Conservation (phyloP, 148 eudicot species). For the Silene conica region DNA sequence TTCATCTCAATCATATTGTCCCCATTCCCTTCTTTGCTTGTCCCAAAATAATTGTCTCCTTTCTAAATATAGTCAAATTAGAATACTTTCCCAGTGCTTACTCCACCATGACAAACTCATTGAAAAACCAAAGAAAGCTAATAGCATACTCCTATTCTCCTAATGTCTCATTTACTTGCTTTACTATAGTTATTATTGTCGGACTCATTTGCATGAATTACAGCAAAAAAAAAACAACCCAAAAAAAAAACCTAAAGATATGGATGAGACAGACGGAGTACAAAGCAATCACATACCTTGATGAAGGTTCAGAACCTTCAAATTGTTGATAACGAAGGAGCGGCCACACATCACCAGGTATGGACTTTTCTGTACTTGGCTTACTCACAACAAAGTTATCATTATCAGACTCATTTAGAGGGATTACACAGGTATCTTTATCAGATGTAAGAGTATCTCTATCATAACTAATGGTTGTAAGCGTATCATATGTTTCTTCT, state of each 20-base stretch:
- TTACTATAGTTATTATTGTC: too few relatives aligned
- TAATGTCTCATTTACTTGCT: too few relatives aligned
- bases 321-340: slow-evolving; percentile 53
- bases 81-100: too few relatives aligned
- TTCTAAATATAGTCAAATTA: too few relatives aligned
- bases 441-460: slow-evolving; percentile 34
- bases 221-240: too few relatives aligned
- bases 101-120: too few relatives aligned
- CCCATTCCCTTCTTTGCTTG: too few relatives aligned
- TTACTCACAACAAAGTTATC: slow-evolving; percentile 32
- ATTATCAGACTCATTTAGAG: not conserved
- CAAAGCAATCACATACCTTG: slow-evolving; percentile 49
- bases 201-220: too few relatives aligned
- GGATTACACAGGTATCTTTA: slow-evolving; percentile 29
- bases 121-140: too few relatives aligned
- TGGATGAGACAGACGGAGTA: not conserved
- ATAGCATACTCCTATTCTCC: too few relatives aligned
- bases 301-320: slow-evolving; percentile 77
- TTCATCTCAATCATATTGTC: too few relatives aligned
- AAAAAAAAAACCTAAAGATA: not conserved
- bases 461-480: slow-evolving; percentile 35
- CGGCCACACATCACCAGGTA: slow-evolving; percentile 55
- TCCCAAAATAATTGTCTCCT: too few relatives aligned
- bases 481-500: slow-evolving; percentile 30
- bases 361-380: slow-evolving; percentile 41